phyloP scores from a whole-genome alignment of 179 eudicot species.

The Drosera spatulata region DNA sequence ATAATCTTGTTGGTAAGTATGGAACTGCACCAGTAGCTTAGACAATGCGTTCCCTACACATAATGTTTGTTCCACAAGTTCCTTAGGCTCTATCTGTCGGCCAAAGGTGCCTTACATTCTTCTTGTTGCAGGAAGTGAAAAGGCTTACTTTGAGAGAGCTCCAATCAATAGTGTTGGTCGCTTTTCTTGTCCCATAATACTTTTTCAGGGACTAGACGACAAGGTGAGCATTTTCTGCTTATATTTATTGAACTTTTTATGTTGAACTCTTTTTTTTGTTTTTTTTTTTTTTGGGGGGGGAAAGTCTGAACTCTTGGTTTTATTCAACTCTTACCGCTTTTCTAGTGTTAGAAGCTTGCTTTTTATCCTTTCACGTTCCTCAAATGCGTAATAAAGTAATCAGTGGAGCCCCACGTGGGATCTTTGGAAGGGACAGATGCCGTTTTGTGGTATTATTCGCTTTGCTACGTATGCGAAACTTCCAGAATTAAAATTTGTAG shows the following conservation, averaged over 20 bases:
- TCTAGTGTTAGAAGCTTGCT: too few relatives aligned
- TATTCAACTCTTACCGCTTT: neutral
- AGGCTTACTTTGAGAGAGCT: constrained; percentile 60
- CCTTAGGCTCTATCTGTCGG: neutral
- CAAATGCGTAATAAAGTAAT: too few relatives aligned
- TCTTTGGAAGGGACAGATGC: too few relatives aligned
- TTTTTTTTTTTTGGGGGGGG: neutral
- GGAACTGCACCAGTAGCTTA: constrained; percentile 1
- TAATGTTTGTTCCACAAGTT: neutral
- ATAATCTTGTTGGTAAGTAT: constrained; percentile 77
- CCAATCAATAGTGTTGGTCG: constrained; percentile 81
- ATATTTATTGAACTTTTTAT: neutral
- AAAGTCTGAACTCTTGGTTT: neutral
- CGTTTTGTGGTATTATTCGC: too few relatives aligned
- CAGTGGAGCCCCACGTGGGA: too few relatives aligned
- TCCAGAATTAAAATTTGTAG: too few relatives aligned
- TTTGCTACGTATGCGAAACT: too few relatives aligned
- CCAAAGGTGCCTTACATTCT: constrained; percentile 2
- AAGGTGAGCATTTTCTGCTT: constrained; percentile 34
- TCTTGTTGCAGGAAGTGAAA: constrained; percentile 50
- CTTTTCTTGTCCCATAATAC: constrained; percentile 87
- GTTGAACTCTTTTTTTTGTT: neutral
- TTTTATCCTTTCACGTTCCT: too few relatives aligned
- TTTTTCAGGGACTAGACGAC: constrained; percentile 95
- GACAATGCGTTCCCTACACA: neutral